Evolutionary conservation across 1,284 basidiomycete genomes (phyloP), one percentile per base, ranked within the genome.

Genomic region (Austroboletus niveus): DNA sequence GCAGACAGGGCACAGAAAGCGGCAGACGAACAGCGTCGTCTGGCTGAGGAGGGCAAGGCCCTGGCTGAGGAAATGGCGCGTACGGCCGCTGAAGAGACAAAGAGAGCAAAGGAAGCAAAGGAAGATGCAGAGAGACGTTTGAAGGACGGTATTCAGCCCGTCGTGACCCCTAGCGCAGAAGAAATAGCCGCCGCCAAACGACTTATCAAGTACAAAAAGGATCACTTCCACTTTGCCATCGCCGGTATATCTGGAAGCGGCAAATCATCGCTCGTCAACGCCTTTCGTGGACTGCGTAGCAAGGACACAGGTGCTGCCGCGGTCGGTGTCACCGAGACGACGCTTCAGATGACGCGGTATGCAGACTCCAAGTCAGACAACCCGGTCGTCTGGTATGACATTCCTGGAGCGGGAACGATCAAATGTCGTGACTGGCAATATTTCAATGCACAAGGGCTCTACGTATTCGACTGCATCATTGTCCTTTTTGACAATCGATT

Each of bases 381-480:
- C 29, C 62, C 56, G 20, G 60, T 66, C 40, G 59, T 61, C 7
- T 72, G 71, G 72, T 72, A 66, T 47, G 72, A 73, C 42, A 53
- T 72, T 22, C 72, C 71, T 0, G 72, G 71, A 8, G 67, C 70
- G 11, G 69, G 65, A 12, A 73, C 72, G 1, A 54, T 69, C 14
- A 63, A 60, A 35, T 49, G 65, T 42, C 61, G 61, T 17, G 64
- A 68, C 48, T 72, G 70, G 70, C 62, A 67, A 32, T 73, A 72
- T 48, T 73, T 73, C 55, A 72, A 70, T 30, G 51, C 64, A 8
- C 69, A 73, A 45, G 69, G 70, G 5, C 61, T 72, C 40, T 72
- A 68, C 34, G 58, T 72, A 46, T 72, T 72, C 47, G 70, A 73
- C 40, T 63, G 58, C 34, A 50, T 72, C 58, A 48, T 72, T 44